phyloP scores from a whole-genome alignment of 441 rosid genomes.

The Iberis amara region DNA sequence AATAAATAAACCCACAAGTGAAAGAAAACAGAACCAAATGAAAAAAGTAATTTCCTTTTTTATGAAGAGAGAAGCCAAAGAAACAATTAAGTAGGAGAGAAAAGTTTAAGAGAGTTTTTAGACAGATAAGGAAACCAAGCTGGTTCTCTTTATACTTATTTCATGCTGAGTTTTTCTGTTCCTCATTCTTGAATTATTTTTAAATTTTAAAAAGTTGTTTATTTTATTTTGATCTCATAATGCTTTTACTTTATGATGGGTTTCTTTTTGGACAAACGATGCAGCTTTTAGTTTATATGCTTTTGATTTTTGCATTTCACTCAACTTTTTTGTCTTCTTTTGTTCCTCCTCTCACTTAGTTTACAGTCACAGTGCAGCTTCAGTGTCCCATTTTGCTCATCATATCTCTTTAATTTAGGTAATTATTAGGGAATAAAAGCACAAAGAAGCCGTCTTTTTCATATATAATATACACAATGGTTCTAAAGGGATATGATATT shows the following conservation, averaged over 20 bases:
- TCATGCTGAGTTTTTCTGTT: constrained; percentile 31
- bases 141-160: constrained; percentile 60
- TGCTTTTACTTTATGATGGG: constrained; percentile 37
- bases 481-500: background rate
- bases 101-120: constrained; percentile 38
- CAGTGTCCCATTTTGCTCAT: constrained; percentile 36
- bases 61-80: constrained; percentile 19
- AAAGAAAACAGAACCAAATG: constrained; percentile 6
- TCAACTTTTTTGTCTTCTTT: constrained; percentile 28
- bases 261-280: constrained; percentile 36
- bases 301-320: constrained; percentile 31
- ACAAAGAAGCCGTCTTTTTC: constrained; percentile 18
- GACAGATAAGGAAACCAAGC: constrained; percentile 41
- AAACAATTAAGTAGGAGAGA: constrained; percentile 16
- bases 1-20: constrained; percentile 17
- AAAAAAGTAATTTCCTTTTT: constrained; percentile 37
- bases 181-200: constrained; percentile 25
- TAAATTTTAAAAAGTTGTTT: constrained; percentile 3
- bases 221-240: constrained; percentile 27
- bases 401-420: constrained; percentile 28
- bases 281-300: constrained; percentile 45
- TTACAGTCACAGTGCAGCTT: constrained; percentile 41
- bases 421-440: constrained; percentile 34
- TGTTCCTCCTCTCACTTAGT: constrained; percentile 26
- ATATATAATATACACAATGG: constrained; percentile 4